These are phyloP conservation scores for Yamadazyma diospyri DNA, from an alignment of 1,139 yeast species.

Conservation along the genomic window DNA sequence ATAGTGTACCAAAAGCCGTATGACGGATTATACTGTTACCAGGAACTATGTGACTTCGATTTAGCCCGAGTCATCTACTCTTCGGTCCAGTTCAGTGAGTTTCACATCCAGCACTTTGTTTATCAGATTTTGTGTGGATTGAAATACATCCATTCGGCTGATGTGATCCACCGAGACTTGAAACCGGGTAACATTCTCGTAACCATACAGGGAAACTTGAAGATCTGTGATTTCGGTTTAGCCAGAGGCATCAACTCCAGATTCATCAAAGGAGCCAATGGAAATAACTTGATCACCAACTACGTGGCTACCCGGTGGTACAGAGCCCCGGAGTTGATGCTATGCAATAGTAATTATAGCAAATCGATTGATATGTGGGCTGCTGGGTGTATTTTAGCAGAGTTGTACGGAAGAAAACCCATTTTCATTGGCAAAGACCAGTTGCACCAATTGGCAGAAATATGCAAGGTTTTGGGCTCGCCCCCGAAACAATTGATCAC, in stretches of 20 bases:
- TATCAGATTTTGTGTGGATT: slow-evolving; percentile 81
- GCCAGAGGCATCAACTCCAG: slow-evolving; percentile 66
- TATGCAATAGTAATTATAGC: slow-evolving; percentile 53
- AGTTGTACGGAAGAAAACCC: slow-evolving; percentile 68
- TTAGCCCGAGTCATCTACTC: slow-evolving; percentile 76
- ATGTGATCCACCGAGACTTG: slow-evolving; percentile 79
- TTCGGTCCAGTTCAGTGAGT: slow-evolving; percentile 73
- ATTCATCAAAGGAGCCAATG: slow-evolving; percentile 18
- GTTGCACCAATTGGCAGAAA: slow-evolving; percentile 59
- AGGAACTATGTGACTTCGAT: slow-evolving; percentile 77
- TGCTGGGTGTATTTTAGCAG: slow-evolving; percentile 75
- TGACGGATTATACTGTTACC: slow-evolving; percentile 82
- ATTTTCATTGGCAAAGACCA: slow-evolving; percentile 69
- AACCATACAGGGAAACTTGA: slow-evolving; percentile 64
- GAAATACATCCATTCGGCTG: slow-evolving; percentile 81
- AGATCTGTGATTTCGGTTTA: slow-evolving; percentile 85
- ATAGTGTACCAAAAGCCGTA: slow-evolving; percentile 61
- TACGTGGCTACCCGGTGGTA: slow-evolving; percentile 97
- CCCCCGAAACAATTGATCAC: slow-evolving; percentile 45
- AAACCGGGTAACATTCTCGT: slow-evolving; percentile 84
- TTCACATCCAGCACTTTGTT: slow-evolving; percentile 70
- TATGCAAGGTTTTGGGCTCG: slow-evolving; percentile 60
- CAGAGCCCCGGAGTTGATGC: slow-evolving; percentile 85
- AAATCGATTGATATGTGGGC: slow-evolving; percentile 79
- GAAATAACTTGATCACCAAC: slow-evolving; percentile 54